These are phyloP conservation scores for Pugionium dolabratum DNA, from an alignment of 345 rosid genomes.

Conservation along the genomic window DNA sequence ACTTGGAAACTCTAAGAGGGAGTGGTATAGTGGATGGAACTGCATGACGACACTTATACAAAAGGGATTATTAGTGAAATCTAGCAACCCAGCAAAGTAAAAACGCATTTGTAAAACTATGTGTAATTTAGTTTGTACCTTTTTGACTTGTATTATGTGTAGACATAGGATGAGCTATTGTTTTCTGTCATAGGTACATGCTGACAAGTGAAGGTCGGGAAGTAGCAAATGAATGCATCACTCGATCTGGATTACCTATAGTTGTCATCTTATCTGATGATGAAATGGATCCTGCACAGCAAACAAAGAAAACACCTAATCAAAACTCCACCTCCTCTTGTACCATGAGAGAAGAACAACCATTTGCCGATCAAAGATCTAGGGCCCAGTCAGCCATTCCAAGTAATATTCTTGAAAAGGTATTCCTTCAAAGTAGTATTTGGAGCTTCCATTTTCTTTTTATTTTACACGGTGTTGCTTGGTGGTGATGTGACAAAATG, in stretches of 20 bases:
- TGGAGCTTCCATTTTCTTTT: background rate
- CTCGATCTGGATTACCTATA: conserved; percentile 64
- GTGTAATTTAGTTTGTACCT: background rate
- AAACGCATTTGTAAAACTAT: conserved; percentile 5
- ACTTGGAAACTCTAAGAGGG: conserved; percentile 73
- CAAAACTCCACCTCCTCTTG: conserved; percentile 33
- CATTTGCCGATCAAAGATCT: conserved; percentile 21
- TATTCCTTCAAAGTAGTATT: background rate
- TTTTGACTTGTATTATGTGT: background rate
- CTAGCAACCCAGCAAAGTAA: conserved; percentile 95
- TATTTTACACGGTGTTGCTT: conserved; percentile 9
- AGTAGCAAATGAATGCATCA: conserved; percentile 68
- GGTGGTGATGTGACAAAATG: background rate
- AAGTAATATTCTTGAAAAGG: conserved; percentile 40
- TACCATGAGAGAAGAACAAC: conserved; percentile 27
- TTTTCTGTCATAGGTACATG: conserved; percentile 60
- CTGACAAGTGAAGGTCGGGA: conserved; percentile 79
- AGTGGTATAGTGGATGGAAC: conserved; percentile 95
- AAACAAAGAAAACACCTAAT: conserved; percentile 32
- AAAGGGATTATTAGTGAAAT: conserved; percentile 84
- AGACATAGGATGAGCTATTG: background rate
- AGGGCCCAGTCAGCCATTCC: conserved; percentile 25
- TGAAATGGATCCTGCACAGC: conserved; percentile 41
- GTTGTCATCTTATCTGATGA: conserved; percentile 38
- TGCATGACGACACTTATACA: conserved; percentile 81